Conservation (phyloP, 2,329 filamentous ascomycete species). For the Huntiella savannae region DNA sequence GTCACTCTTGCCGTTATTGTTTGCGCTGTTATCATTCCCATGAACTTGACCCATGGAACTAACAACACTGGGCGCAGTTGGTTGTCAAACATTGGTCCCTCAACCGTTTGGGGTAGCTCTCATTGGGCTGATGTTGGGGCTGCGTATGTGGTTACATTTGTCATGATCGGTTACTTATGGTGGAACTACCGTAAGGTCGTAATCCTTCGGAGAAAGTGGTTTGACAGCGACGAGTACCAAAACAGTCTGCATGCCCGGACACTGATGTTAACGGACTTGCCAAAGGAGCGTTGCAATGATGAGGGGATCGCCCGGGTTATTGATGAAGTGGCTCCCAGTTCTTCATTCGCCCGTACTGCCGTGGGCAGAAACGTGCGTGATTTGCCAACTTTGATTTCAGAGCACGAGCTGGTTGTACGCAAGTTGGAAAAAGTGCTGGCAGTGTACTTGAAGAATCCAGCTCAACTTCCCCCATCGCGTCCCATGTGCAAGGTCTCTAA, state of each 20-base stretch:
- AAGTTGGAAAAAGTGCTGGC: constrained; percentile 68
- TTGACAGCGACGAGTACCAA: constrained; percentile 75
- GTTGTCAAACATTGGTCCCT: constrained; percentile 42
- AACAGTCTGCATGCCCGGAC: constrained; percentile 62
- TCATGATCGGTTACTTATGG: constrained; percentile 70
- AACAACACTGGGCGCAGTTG: constrained; percentile 18
- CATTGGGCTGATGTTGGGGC: constrained; percentile 42
- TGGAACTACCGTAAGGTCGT: constrained; percentile 66
- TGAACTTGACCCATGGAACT: constrained; percentile 38
- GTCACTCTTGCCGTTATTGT: constrained; percentile 51
- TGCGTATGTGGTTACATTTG: constrained; percentile 49
- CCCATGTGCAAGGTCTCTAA: constrained; percentile 67
- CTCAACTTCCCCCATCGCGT: constrained; percentile 54
- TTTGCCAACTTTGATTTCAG: constrained; percentile 63
- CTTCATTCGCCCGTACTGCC: constrained; percentile 59
- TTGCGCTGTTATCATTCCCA: constrained; percentile 59
- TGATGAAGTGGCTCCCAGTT: constrained; percentile 59
- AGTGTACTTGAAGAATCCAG: constrained; percentile 77
- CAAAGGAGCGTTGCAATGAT: constrained; percentile 55
- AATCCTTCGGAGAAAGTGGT: constrained; percentile 55
- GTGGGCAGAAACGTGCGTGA: constrained; percentile 86
- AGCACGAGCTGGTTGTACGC: constrained; percentile 65
- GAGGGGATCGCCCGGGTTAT: constrained; percentile 75
- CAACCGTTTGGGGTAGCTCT: constrained; percentile 29
- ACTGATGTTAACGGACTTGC: constrained; percentile 55